Evolutionary conservation across 148 eudicot species (phyloP).

Genomic region (Camellia japonica): DNA sequence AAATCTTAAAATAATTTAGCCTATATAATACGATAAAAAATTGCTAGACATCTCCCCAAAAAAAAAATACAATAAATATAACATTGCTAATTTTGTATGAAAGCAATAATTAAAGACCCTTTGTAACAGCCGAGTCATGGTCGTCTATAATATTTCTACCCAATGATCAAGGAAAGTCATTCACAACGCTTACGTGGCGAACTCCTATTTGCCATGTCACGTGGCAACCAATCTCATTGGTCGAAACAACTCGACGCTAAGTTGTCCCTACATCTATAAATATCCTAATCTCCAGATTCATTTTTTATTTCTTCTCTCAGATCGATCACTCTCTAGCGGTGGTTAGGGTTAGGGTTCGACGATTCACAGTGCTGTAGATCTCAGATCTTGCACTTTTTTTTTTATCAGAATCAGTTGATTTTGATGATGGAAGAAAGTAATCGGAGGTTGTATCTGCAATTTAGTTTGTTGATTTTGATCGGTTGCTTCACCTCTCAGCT

Average conservation of each 20-base stretch:
- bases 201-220: conserved; percentile 21
- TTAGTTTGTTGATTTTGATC: conserved; percentile 27
- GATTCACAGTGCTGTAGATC: not conserved
- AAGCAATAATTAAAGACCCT: too few species aligned
- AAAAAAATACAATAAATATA: too few species aligned
- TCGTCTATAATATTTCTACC: too few species aligned
- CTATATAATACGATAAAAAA: too few species aligned
- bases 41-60: too few species aligned
- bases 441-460: conserved; percentile 33
- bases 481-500: conserved; percentile 46
- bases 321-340: not conserved
- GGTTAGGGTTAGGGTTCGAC: not conserved
- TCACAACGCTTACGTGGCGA: conserved; percentile 19
- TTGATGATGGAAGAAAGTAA: conserved; percentile 42
- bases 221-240: conserved; percentile 41
- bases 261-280: conserved; percentile 18
- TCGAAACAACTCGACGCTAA: conserved; percentile 23
- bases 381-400: not conserved
- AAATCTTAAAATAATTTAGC: too few species aligned
- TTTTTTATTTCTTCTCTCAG: not conserved
- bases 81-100: too few species aligned
- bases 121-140: too few species aligned
- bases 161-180: not conserved
- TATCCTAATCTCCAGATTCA: not conserved
- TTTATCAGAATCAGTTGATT: not conserved